Evolutionary conservation across 2,329 filamentous ascomycete genomes (phyloP), one percentile per base, ranked within the genome.

Genomic region (Aspergillus caelatus): DNA sequence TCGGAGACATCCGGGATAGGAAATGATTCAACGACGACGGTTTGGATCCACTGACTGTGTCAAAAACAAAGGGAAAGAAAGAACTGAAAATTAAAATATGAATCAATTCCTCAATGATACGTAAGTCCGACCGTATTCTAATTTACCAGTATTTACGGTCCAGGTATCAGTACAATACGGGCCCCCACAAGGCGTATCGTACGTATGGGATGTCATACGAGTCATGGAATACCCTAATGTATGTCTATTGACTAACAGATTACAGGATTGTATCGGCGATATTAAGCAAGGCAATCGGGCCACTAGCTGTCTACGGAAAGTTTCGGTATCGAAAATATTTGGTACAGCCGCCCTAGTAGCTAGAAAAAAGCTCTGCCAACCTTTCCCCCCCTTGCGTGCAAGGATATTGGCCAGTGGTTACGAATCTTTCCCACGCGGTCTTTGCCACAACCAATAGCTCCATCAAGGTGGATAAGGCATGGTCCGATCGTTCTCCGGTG

Each of bases 401-500:
- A 52, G 48, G 48, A 52, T 52, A 52, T 28, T 28, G 23, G 21
- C 43, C 43, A 46, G n/a, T 46, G n/a, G 21, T 46, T 11, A 46
- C n/a, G 19, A 41, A n/a, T 61, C 23, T 34, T 48, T 57, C n/a
- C 53, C 32, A 57, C 36, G 11, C 36, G 5, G 34, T 48, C 32
- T 3, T 39, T 36, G 45, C 34, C 14, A 21, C 56, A 30, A 14
- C 19, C 36, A 55, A 58, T 55, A 34, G 46, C 26, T 45, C 26
- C 23, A 32, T 34, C 11, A 45, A 28, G 19, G 48, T 43, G 50
- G 58, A 21, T 54, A 41, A 26, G 11, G 26, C n/a, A 36, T 61
- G 41, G 59, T 61, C 59, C 59, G 52, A 57, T 57, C 39, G 50
- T 54, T 28, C 23, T 56, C 59, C 59, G 50, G 41, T 57, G 41